Percentiles rank a stretch among this genome's conserved stretches.
Conservation (phyloP, 208 protist genomes). For the Herpetomonas samuelpessoai region DNA sequence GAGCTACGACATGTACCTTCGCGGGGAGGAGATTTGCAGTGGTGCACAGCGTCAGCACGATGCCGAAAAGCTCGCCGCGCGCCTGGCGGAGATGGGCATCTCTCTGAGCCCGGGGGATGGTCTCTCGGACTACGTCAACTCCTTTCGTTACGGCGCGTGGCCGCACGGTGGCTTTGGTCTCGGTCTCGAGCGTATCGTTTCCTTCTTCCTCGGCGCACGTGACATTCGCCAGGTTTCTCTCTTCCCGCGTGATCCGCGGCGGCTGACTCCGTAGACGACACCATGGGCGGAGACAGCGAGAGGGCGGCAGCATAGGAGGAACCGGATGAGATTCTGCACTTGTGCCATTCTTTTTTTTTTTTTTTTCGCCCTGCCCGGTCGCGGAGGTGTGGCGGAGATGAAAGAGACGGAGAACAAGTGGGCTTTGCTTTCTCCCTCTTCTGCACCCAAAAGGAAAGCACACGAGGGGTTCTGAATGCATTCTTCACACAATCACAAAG, state of each 20-base stretch:
- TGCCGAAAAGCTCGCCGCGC: constrained; percentile 69
- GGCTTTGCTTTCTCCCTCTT: too few relatives aligned
- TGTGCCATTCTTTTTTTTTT: too few relatives aligned
- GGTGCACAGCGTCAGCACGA: constrained; percentile 99
- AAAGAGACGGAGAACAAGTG: too few relatives aligned
- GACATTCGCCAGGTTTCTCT: constrained; percentile 98
- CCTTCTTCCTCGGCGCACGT: constrained; percentile 95
- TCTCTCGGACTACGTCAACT: constrained; percentile 95
- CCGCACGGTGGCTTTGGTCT: constrained; percentile 99
- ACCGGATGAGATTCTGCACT: too few relatives aligned
- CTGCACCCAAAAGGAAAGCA: too few relatives aligned
- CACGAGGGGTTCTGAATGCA: too few relatives aligned
- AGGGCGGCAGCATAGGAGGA: too few relatives aligned
- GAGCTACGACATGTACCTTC: constrained; percentile 98
- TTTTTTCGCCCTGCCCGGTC: too few relatives aligned
- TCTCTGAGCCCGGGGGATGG: constrained; percentile 11
- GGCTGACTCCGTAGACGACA: constrained; percentile 95
- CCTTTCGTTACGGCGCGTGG: constrained; percentile 96
- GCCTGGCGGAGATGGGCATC: constrained; percentile 46
- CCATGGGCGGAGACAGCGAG: too few relatives aligned
- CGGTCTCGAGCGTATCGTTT: constrained; percentile 97
- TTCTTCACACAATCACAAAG: too few relatives aligned
- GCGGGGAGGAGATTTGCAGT: constrained; percentile 99
- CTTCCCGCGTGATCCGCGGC: constrained; percentile 97
- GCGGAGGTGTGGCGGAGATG: too few relatives aligned